These are phyloP conservation scores for Populus simonii DNA, from an alignment of 345 rosid genomes.

Conservation along the genomic window DNA sequence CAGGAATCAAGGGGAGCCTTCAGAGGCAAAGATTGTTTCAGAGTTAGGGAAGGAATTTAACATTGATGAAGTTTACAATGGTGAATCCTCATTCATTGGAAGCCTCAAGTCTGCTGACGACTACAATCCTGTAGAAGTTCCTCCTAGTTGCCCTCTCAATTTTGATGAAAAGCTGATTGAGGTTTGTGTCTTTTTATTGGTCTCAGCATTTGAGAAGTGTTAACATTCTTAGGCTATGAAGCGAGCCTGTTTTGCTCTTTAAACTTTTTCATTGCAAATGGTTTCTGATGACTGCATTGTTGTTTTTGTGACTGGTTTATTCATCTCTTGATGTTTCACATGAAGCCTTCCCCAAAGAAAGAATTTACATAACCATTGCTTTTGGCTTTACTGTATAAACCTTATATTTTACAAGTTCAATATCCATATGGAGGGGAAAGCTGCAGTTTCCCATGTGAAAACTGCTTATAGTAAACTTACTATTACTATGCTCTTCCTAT, in stretches of 20 bases:
- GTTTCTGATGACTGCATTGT: no score
- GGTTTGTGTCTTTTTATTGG: constrained; percentile 43
- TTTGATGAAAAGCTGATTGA: constrained; percentile 72
- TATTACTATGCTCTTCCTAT: not conserved
- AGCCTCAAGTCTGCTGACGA: constrained; percentile 73
- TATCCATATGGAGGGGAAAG: no score
- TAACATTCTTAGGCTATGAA: no score
- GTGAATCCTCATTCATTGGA: constrained; percentile 82
- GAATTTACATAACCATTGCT: no score
- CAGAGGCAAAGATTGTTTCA: constrained; percentile 67
- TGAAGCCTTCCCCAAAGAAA: no score
- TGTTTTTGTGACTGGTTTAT: no score
- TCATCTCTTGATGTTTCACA: no score
- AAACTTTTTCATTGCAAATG: no score
- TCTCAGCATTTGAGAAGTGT: not conserved
- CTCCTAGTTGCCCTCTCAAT: constrained; percentile 55
- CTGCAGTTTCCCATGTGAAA: no score
- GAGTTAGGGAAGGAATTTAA: constrained; percentile 79
- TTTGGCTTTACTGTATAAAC: no score
- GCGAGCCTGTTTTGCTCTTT: no score
- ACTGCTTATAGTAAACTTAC: not conserved
- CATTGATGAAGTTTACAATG: constrained; percentile 73
- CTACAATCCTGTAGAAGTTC: constrained; percentile 70
- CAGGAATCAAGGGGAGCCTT: constrained; percentile 60
- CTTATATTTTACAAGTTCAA: no score